Evolutionary conservation across 2,329 filamentous ascomycete genomes (phyloP), one percentile per base, ranked within the genome.

Genomic region (Ilyonectria mors-panacis): DNA sequence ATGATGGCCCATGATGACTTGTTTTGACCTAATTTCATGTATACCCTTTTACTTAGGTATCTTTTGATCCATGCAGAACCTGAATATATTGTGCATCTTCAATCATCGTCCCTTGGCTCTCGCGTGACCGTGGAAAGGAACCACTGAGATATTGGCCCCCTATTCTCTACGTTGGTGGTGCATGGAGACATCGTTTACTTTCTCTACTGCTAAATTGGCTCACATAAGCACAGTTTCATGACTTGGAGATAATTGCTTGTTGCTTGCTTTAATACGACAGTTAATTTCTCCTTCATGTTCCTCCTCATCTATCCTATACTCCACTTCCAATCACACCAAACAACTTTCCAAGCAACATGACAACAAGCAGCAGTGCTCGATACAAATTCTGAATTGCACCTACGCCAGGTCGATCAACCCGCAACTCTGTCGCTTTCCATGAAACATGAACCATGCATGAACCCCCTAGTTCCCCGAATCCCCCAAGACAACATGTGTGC

Each of bases 361-460:
- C 10, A n/a, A 35, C n/a, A 35, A 23, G 10, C 6, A 12, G 15
- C 10, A 47, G 15, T 35, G 19, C n/a, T 30, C 7, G 19, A 19
- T 21, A 15, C 17, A 21, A 35, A 17, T 53, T 53, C n/a, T 48
- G 56, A 54, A 59, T 30, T 42, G 37, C 19, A 59, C 21, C n/a
- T 39, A 59, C 48, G 37, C 48, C 37, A 55, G 37, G 30, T 39
- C 21, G 26, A 44, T 35, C 30, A 39, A 19, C 26, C 47, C 33
- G 10, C 42, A 30, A 47, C 63, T 61, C 33, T 65, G 54, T 65
- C 51, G 51, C 57, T 56, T 53, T 57, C 57, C 57, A 56, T 57
- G 44, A 50, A 56, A 45, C 39, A 54, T 53, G 28, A 23, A 53
- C 51, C 17, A 37, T 55, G 37, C 58, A 54, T 61, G 37, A 55